Base-by-base conservation (phyloP, 208 protist species). In the Wallacemonas collosoma region DNA sequence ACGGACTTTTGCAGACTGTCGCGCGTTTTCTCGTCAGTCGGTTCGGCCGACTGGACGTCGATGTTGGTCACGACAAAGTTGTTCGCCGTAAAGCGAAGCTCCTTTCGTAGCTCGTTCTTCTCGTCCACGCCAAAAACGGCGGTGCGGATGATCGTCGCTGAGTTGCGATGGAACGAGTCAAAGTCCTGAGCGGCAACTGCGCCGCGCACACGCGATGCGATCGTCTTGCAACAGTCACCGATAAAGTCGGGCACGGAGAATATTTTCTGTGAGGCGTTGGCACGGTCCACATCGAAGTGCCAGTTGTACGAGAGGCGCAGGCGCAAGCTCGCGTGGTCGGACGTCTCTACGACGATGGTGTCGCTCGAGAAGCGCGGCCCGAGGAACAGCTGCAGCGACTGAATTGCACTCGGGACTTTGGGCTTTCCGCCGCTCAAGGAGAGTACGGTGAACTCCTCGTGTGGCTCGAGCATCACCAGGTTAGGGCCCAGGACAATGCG, bases 181-280 rank as follows among this genome's bases (percentile, higher is more conserved):
- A 99, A 99, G 62, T 94, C 82, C 41, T 88, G 89, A 0, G 76
- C 64, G 2, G 98, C 98, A 4, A 99, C 95, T 41, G 93, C 95
- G 36, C 95, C 98, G 72, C 98, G 93, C 61, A 99, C 91, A 45
- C 96, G 90, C 2, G 91, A 97, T 2, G 97, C 97, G 58, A 99
- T 96, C n/a, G 97, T 97, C 82, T 99, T 99, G 88, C 98, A 99
- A 66, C 85, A 90, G 73, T 99, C 97, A 38, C 98, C 98, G 67
- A 99, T 92, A 79, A 99, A 99, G 86, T 99, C 98, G 2, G 98
- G 96, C 43, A 98, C 93, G 2, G 89, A 85, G 80, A 98, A 98
- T 43, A 95, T 80, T 45, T 89, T 91, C 15, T 76, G 66, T 47
- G 81, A 79, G 9, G 76, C 74, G 39, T 82, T 80, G 48, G 62